These are phyloP conservation scores for Hypoxylon lenormandii DNA, from an alignment of 495 filamentous ascomycete species.

Conservation along the genomic window DNA sequence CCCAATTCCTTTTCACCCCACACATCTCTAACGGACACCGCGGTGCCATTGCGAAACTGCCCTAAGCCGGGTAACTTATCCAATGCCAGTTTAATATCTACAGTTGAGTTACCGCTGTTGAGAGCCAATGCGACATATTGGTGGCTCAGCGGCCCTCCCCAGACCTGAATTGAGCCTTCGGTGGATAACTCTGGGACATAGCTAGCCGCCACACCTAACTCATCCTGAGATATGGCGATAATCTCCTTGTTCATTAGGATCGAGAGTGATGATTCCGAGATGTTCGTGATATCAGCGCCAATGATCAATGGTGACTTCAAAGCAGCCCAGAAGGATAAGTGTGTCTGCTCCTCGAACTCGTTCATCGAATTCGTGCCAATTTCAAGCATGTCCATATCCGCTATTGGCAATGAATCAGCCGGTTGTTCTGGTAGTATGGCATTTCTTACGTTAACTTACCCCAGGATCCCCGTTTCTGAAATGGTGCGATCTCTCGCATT, in stretches of 20 bases:
- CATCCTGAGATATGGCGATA: slow-evolving; percentile 64
- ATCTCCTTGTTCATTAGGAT: slow-evolving; percentile 62
- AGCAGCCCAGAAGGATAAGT: slow-evolving; percentile 68
- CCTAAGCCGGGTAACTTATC: slow-evolving; percentile 17
- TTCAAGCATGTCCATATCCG: slow-evolving; percentile 63
- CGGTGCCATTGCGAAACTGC: slow-evolving; percentile 10
- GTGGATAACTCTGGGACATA: slow-evolving; percentile 41
- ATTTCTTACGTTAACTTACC: slow-evolving; percentile 10
- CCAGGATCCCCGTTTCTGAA: slow-evolving; percentile 46
- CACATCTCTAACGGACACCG: slow-evolving; percentile 13
- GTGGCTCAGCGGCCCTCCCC: slow-evolving; percentile 37
- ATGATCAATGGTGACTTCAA: slow-evolving; percentile 66
- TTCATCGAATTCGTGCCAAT: slow-evolving; percentile 58
- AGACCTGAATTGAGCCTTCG: slow-evolving; percentile 38
- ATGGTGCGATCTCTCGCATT: slow-evolving; percentile 48
- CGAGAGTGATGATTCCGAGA: slow-evolving; percentile 50
- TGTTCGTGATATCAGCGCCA: slow-evolving; percentile 58
- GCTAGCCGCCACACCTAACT: slow-evolving; percentile 58
- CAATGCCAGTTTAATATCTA: slow-evolving; percentile 11
- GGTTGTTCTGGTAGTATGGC: slow-evolving; percentile 4
- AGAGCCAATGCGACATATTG: slow-evolving; percentile 24
- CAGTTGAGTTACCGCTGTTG: slow-evolving; percentile 16
- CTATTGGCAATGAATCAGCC: background rate
- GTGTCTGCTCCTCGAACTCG: slow-evolving; percentile 56
- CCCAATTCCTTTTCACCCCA: slow-evolving; percentile 9